Conservation (phyloP, 176 grass and related monocot genomes). For the Phragmites australis region DNA sequence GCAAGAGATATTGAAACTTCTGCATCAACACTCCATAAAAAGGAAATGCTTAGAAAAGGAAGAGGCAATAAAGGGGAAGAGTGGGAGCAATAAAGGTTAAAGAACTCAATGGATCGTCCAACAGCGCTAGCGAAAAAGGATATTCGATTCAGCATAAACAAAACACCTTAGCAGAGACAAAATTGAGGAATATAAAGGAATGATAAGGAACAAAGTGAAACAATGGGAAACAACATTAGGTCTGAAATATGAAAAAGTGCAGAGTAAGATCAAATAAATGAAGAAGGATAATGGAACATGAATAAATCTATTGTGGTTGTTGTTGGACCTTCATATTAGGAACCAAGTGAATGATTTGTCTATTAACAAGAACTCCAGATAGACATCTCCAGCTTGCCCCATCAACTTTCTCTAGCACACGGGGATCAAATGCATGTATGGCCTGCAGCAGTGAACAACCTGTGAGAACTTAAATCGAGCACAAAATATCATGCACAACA, state of each 20-base stretch:
- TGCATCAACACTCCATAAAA: constrained; percentile 39
- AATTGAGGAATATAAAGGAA: not conserved
- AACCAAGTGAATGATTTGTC: constrained; percentile 60
- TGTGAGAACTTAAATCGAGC: constrained; percentile 35
- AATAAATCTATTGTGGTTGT: constrained; percentile 20
- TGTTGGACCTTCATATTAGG: constrained; percentile 73
- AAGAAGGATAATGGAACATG: constrained; percentile 1
- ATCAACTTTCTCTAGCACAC: constrained; percentile 48
- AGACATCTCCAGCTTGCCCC: constrained; percentile 69
- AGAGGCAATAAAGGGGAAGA: no score
- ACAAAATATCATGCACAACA: constrained; percentile 14
- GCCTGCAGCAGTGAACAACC: constrained; percentile 38
- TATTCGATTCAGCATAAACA: constrained; percentile 7
- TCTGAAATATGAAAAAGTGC: not conserved
- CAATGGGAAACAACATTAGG: constrained; percentile 10
- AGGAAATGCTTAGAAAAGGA: constrained; percentile 12
- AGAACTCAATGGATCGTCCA: constrained; percentile 8
- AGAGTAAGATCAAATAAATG: constrained; percentile 20
- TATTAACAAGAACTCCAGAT: constrained; percentile 74
- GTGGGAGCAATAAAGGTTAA: not conserved
- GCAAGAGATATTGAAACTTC: constrained; percentile 67
- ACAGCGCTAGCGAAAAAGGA: constrained; percentile 8
- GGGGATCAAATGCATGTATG: constrained; percentile 56
- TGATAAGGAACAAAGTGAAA: constrained; percentile 19
- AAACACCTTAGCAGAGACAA: constrained; percentile 8